Base-by-base conservation (phyloP, 345 rosid genomes). In the Eutrema heterophyllum region DNA sequence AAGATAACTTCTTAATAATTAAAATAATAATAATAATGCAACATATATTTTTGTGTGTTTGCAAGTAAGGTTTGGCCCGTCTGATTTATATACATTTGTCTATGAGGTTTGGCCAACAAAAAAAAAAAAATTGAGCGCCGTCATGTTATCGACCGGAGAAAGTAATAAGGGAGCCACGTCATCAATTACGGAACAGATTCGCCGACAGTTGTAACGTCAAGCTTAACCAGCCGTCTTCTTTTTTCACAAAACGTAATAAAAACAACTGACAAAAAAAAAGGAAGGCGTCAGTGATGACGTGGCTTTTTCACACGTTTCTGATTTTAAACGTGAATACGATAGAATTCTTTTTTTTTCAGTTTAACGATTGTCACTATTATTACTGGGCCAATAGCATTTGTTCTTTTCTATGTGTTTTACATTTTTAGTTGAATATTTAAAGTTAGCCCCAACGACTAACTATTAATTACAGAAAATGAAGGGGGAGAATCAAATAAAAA, bases 201-300 rank as follows among this genome's bases (percentile, higher is more conserved):
- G 56, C 76, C 76, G 80, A 71, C 76, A 77, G 72, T 77, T 77
- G 72, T 49, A 71, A 57, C 76, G 72, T 65, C 56, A 77, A 77
- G 79, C 27, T 46, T 69, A 45, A 63, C 61, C 58, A 63, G 70
- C 59, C 65, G 65, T 5, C 79, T 68, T 61, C 58, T 49, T 49
- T 41, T 58, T 21, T 16, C 44, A 51, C 64, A 43, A 18, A 51
- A 10, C 62, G 52, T 48, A 74, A 57, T n/a, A 11, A 54, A 21
- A 75, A 52, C 45, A 67, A 57, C 33, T 52, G 33, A 60, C 48
- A 39, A 55, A 49, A 55, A 49, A 40, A 39, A 52, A 54, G 39
- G 12, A 5, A 41, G 21, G 33, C 55, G 76, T 77, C 60, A 77
- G 54, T 64, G 48, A 6, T 77, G 76, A 77, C 76, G 72, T 70